Conservation (phyloP, 441 rosid species). For the Gossypium trilobum region DNA sequence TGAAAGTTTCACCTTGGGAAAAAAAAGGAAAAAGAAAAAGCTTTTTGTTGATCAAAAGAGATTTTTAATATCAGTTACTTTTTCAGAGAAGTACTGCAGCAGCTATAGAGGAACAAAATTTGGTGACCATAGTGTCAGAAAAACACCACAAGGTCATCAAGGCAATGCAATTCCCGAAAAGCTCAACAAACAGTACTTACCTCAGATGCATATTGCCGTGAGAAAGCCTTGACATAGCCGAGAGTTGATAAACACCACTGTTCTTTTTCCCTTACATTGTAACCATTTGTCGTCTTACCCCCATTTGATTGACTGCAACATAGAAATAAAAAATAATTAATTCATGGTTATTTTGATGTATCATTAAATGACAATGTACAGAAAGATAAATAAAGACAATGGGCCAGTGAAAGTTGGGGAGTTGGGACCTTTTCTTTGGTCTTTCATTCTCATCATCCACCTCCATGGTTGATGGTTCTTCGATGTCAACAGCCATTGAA, state of each 20-base stretch:
- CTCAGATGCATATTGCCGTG: conserved; percentile 96
- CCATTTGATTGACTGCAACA: conserved; percentile 50
- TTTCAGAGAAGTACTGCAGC: neutral
- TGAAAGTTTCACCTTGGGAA: neutral
- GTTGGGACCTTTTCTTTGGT: conserved; percentile 40
- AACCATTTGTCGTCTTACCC: conserved; percentile 22
- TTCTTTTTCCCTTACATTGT: conserved; percentile 63
- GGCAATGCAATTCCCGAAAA: neutral
- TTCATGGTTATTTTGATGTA: neutral
- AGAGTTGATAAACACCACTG: conserved; percentile 95
- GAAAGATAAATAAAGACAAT: neutral
- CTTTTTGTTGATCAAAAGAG: neutral
- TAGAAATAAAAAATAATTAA: neutral
- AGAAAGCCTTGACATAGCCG: conserved; percentile 77
- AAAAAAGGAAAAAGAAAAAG: neutral
- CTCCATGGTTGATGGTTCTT: conserved; percentile 69
- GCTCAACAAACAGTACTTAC: conserved; percentile 30
- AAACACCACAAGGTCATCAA: neutral
- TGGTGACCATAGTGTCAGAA: neutral
- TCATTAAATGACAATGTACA: neutral
- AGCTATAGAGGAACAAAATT: neutral
- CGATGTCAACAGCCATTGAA: conserved; percentile 47
- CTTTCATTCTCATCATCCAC: conserved; percentile 63
- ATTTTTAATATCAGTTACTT: neutral
- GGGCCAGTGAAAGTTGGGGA: neutral